Evolutionary conservation across 169 alveolate species (phyloP), one percentile per base, ranked within the genome.

Genomic region (Plasmodium adleri): DNA sequence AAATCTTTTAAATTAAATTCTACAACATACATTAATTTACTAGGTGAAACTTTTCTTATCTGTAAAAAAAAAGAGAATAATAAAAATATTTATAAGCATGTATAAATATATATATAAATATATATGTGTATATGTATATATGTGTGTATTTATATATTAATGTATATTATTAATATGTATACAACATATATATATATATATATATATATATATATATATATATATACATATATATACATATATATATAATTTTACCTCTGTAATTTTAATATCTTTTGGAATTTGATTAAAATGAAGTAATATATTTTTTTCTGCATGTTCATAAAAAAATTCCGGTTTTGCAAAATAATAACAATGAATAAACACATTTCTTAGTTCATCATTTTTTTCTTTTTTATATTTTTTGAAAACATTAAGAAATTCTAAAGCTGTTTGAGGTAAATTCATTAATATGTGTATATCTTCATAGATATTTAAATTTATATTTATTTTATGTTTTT

Each of bases 391-490:
- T n/a, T 72, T 24, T 17, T 68, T 58, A 7, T 68, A 45, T 28
- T 80, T 89, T 52, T 52, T 66, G 15, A 64, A 52, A 26, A 47
- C 88, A 96, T 97, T 97, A 59, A 97, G 93, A 88, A 96, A 97
- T 49, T 95, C 97, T 43, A 96, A 86, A 12, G 98, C 97, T 58
- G 92, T 92, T 90, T 95, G 96, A 6, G 98, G 98, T 64, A 97
- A 90, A 91, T 97, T 97, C 98, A 97, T 97, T 73, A 96, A 83
- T 72, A 96, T 94, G 63, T 97, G 98, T 45, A 93, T 91, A 52
- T 92, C 96, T 67, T 90, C 94, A 56, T 86, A 80, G 74, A 75
- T 68, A 45, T 24, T 8, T 0, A 93, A 92, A 15, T 92, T 92
- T 54, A 78, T 91, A 50, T 90, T 93, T 63, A 90, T 92, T 50